Base-by-base conservation (phyloP, 768 basidiomycete species). In the Mycena pura region DNA sequence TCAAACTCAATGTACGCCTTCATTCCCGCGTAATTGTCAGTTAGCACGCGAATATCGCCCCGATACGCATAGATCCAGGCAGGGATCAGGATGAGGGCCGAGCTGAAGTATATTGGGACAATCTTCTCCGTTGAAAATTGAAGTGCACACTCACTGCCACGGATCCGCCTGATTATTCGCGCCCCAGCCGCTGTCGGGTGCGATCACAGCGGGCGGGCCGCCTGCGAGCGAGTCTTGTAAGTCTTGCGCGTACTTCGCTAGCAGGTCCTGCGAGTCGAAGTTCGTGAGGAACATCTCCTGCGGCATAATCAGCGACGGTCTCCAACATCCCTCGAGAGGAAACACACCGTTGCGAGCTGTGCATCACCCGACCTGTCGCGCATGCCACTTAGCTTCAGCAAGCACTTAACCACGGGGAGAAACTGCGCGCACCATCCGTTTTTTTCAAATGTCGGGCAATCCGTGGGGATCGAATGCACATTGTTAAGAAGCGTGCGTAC, bases 161-260 rank as follows among this genome's bases (percentile, higher is more conserved):
- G 73, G 69, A n/a, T 71, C 72, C n/a, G 73, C 65, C 34, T 74
- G 72, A 44, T 72, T 74, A 40, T 72, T 72, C 13, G 69, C 64
- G 27, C 73, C 73, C 70, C 73, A 74, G 6, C 70, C 69, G 39
- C 69, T 69, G 55, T 74, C 73, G 3, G 73, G 73, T 2, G 66
- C 68, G 36, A 72, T 72, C 3, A 74, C 71, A 0, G 65, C 70
- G 24, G 71, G 73, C 15, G 71, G 70, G 5, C 72, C 70, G 25
- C 48, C 62, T 0, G 67, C 50, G 21, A 68, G 63, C 45, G 69
- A 72, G 47, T 72, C 71, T 6, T 67, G 63, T 38, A 72, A 62
- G 38, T 74, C 73, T 21, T 68, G 57, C 24, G 62, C 47, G 52
- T 74, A 74, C 48, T 74, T 74, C 2, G 70, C 69, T 19, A 72